phyloP scores from a whole-genome alignment of 164 flowering plant genomes.

The grape (Vitis vinifera) region ASM3070453v1 NC_081816.1:23643001-23643500 shows the following conservation, averaged over 20 bases:
- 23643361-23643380: slow-evolving; percentile 7
- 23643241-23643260: slow-evolving; percentile 7
- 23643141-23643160: slow-evolving; percentile 5
- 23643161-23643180: background rate
- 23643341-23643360: background rate
- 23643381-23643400: slow-evolving; percentile 1
- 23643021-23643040: slow-evolving; percentile 7
- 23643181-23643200: slow-evolving; percentile 7
- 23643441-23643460: background rate
- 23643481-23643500: background rate
- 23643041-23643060: slow-evolving; percentile 11
- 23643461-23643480: background rate
- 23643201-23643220: background rate
- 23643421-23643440: slow-evolving; percentile 3
- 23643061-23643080: background rate
- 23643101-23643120: slow-evolving; percentile 1
- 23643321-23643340: background rate
- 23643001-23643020: background rate
- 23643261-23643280: slow-evolving; percentile 5
- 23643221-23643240: slow-evolving; percentile 10
- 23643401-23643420: slow-evolving; percentile 7
- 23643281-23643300: slow-evolving; percentile 14
- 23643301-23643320: background rate
- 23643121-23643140: background rate
- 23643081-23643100: background rate